Percentiles rank a stretch among this genome's conserved stretches.
Evolutionary conservation across 441 rosid species (phyloP).

Genomic region (Adansonia grandidieri): DNA sequence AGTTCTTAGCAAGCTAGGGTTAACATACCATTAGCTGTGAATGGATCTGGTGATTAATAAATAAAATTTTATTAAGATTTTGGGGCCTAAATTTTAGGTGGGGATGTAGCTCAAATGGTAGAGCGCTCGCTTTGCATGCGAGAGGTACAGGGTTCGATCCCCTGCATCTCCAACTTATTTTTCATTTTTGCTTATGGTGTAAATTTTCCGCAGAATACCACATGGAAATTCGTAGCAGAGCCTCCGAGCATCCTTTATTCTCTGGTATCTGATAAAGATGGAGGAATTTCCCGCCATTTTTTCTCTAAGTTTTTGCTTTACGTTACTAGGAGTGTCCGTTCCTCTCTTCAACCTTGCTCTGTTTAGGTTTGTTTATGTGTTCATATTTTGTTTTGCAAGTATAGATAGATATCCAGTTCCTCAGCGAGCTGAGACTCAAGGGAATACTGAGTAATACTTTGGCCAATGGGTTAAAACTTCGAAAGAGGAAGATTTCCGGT

Average conservation of each 20-base stretch:
- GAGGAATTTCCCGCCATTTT: conserved; percentile 10
- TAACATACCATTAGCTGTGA: neutral
- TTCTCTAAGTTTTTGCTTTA: neutral
- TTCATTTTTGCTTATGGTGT: neutral
- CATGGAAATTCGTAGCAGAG: neutral
- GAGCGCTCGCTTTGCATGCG: conserved; percentile 99
- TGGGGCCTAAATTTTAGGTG: conserved; percentile 46
- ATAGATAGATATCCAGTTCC: conserved; percentile 69
- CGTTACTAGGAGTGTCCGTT: conserved; percentile 34
- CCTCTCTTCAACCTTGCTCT: conserved; percentile 59
- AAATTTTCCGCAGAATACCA: neutral
- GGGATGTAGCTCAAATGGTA: conserved; percentile 99
- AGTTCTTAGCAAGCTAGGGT: neutral
- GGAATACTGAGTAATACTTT: conserved; percentile 61
- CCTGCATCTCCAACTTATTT: conserved; percentile 69
- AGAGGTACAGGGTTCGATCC: conserved; percentile 97
- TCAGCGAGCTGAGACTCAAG: conserved; percentile 60
- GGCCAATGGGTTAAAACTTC: conserved; percentile 48
- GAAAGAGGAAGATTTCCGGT: conserved; percentile 53
- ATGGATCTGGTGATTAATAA: neutral
- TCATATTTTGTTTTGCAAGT: neutral
- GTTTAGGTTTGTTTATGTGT: conserved; percentile 42
- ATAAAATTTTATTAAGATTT: neutral
- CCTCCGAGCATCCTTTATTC: neutral
- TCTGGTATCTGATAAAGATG: neutral